A percentile compares a stretch with the other conserved stretches of the same genome.
phyloP scores from a whole-genome alignment of 805 yeast species.

The Pichia californica region DNA sequence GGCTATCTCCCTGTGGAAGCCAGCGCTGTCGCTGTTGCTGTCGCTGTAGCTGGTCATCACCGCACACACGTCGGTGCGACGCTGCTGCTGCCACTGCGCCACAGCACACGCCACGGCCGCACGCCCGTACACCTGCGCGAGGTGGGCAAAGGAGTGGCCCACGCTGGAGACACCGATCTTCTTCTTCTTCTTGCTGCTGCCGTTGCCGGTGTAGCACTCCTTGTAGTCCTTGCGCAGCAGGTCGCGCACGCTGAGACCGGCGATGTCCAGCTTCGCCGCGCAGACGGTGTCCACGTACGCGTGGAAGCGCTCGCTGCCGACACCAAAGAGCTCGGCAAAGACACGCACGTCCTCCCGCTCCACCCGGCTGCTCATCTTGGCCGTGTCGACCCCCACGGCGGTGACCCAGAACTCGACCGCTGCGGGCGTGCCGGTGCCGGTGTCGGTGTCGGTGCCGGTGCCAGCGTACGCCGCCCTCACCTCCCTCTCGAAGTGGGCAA shows the following conservation, averaged over 20 bases:
- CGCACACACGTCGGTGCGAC: too few species aligned
- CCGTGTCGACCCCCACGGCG: conserved; percentile 9
- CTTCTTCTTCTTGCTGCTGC: too few species aligned
- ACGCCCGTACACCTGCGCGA: neutral
- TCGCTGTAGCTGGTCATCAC: too few species aligned
- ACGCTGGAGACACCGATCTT: conserved; percentile 1
- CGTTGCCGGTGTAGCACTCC: conserved; percentile 35
- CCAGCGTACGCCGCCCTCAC: neutral
- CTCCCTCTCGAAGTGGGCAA: conserved; percentile 18
- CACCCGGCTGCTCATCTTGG: neutral
- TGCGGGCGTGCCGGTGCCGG: neutral
- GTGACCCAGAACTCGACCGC: conserved; percentile 5
- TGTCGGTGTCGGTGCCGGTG: neutral
- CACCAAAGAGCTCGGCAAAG: neutral
- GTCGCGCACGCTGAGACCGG: conserved; percentile 53
- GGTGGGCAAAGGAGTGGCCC: neutral
- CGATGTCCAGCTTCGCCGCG: conserved; percentile 26
- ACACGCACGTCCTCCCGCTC: neutral
- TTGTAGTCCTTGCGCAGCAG: conserved; percentile 81
- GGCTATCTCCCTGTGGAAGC: neutral
- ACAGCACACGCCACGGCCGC: neutral
- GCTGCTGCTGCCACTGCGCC: neutral
- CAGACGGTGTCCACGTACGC: too few species aligned
- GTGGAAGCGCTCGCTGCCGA: too few species aligned
- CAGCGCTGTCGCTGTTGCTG: neutral